Conservation (phyloP, 139 green algal species). For the Pleodorina starrii region DNA sequence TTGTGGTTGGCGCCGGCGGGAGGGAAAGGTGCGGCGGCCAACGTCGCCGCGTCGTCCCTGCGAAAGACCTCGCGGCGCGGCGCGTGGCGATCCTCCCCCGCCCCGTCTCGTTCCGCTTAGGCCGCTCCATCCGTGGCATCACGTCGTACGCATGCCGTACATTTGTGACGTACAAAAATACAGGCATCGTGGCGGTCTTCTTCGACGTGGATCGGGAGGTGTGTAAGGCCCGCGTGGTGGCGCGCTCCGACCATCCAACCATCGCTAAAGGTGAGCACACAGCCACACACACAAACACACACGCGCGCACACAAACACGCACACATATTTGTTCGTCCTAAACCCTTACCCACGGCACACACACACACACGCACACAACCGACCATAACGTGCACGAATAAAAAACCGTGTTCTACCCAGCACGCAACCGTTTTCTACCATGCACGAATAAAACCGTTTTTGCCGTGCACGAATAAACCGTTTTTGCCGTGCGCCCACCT, state of each 20-base stretch:
- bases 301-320: background rate
- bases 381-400: no score
- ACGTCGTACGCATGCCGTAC: background rate
- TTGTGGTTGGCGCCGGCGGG: no score
- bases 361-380: no score
- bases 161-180: background rate
- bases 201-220: slow-evolving; percentile 44
- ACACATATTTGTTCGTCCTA: background rate
- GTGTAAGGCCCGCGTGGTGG: slow-evolving; percentile 43
- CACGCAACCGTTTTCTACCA: background rate
- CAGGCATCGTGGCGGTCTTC: slow-evolving; percentile 55
- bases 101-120: background rate
- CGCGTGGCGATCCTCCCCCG: background rate
- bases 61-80: background rate
- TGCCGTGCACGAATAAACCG: background rate
- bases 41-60: background rate
- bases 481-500: background rate
- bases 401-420: background rate
- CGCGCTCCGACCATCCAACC: slow-evolving; percentile 49
- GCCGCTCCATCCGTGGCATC: background rate
- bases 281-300: background rate
- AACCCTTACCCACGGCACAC: background rate
- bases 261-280: slow-evolving; percentile 23
- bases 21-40: no score
- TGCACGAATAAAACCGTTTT: background rate